These are phyloP conservation scores for Acacia confusa DNA, from an alignment of 306 rosid genomes.

Conservation along the genomic window DNA sequence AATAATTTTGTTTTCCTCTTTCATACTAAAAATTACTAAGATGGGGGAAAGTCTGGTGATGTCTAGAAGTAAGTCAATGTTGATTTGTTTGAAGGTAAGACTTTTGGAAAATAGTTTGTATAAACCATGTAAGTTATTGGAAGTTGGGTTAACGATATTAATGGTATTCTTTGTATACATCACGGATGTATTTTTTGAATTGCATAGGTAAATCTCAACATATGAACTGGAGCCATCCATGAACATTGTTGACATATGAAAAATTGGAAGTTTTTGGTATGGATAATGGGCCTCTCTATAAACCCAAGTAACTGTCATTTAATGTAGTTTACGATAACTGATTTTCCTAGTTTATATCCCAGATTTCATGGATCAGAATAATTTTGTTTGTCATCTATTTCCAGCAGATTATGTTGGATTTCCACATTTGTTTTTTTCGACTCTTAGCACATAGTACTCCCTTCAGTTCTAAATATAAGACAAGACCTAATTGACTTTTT, in stretches of 20 bases:
- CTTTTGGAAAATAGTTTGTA: conserved; percentile 26
- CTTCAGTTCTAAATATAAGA: too few species aligned
- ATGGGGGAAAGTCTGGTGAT: conserved; percentile 16
- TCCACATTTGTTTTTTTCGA: too few species aligned
- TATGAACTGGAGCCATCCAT: conserved; percentile 10
- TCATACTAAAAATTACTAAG: conserved; percentile 15
- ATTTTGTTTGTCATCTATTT: too few species aligned
- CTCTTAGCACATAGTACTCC: too few species aligned
- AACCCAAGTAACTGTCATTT: too few species aligned
- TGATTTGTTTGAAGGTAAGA: conserved; percentile 25
- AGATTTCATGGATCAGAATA: too few species aligned
- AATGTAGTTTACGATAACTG: too few species aligned
- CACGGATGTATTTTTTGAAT: conserved; percentile 14
- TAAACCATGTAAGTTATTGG: conserved; percentile 21
- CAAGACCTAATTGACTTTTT: too few species aligned
- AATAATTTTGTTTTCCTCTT: conserved; percentile 33
- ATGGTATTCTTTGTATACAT: neutral
- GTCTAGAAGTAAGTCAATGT: conserved; percentile 21
- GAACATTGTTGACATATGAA: conserved; percentile 21
- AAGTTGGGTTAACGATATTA: conserved; percentile 20
- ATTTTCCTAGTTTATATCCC: too few species aligned
- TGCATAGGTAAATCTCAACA: neutral
- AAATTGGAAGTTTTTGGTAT: too few species aligned
- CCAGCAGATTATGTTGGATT: too few species aligned
- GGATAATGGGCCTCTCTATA: too few species aligned